A percentile compares a stretch with the other conserved stretches of the same genome.
Evolutionary conservation across 257 asterid species (phyloP).

Genomic region (Coffea canephora): DNA sequence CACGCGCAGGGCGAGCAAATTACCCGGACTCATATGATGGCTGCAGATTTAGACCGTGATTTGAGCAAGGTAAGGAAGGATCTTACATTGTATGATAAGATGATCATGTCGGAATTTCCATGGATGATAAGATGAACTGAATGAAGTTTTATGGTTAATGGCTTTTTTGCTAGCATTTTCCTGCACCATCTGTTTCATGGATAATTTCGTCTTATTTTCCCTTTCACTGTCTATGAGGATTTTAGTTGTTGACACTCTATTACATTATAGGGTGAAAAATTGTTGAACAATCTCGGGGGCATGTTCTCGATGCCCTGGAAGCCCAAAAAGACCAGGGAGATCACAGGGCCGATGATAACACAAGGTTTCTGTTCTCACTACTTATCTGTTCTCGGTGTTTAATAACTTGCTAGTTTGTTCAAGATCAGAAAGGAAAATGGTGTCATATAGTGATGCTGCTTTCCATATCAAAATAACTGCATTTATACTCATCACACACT

Average conservation of each 20-base stretch:
- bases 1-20: constrained; percentile 93
- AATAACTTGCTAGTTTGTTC: background rate
- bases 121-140: too few relatives aligned
- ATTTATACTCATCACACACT: background rate
- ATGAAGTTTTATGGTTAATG: background rate
- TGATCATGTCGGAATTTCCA: too few relatives aligned
- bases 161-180: background rate
- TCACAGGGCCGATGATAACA: constrained; percentile 64
- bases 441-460: background rate
- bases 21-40: constrained; percentile 85
- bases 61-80: constrained; percentile 52
- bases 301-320: constrained; percentile 98
- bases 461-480: background rate
- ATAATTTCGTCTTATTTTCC: background rate
- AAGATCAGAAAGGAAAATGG: background rate
- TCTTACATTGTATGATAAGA: background rate
- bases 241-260: background rate
- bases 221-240: background rate
- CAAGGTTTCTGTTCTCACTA: constrained; percentile 43
- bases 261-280: constrained; percentile 72
- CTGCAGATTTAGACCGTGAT: constrained; percentile 81
- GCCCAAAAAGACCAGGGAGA: constrained; percentile 66
- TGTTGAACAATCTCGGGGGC: constrained; percentile 87
- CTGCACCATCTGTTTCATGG: background rate
- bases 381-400: background rate